Conservation (phyloP, 2,329 filamentous ascomycete species). For the Aspergillus pseudoterreus region DNA sequence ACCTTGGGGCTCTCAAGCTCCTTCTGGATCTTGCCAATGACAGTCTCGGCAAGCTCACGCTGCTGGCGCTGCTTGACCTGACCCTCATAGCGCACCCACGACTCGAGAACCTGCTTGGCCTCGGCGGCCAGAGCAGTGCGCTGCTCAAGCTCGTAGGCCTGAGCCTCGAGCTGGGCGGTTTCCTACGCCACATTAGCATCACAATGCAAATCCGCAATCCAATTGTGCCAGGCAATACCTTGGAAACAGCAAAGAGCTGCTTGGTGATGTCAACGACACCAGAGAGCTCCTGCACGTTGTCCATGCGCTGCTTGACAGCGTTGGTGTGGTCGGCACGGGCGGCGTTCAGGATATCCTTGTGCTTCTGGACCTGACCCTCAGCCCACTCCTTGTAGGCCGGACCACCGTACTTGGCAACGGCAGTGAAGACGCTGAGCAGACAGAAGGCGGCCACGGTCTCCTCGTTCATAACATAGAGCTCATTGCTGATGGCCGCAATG, state of each 20-base stretch:
- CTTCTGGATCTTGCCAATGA: constrained; percentile 98
- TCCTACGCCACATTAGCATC: constrained; percentile 57
- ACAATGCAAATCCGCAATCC: neutral
- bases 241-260: constrained; percentile 94
- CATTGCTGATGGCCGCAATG: constrained; percentile 95
- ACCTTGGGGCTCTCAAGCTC: constrained; percentile 97
- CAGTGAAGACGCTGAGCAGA: constrained; percentile 87
- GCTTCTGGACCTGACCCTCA: constrained; percentile 80
- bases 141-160: constrained; percentile 97
- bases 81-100: constrained; percentile 96
- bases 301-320: constrained; percentile 91
- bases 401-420: constrained; percentile 87
- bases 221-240: constrained; percentile 55
- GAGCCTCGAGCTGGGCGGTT: constrained; percentile 90
- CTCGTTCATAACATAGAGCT: constrained; percentile 99
- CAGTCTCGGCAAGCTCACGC: constrained; percentile 83
- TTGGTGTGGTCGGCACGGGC: constrained; percentile 91
- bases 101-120: constrained; percentile 93
- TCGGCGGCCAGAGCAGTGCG: constrained; percentile 86
- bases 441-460: constrained; percentile 93
- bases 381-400: constrained; percentile 93
- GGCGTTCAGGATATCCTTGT: constrained; percentile 91
- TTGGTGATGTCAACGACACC: constrained; percentile 96
- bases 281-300: constrained; percentile 89
- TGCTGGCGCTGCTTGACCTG: constrained; percentile 99